phyloP scores from a whole-genome alignment of 768 basidiomycete species.

The Lactarius vividus region DNA sequence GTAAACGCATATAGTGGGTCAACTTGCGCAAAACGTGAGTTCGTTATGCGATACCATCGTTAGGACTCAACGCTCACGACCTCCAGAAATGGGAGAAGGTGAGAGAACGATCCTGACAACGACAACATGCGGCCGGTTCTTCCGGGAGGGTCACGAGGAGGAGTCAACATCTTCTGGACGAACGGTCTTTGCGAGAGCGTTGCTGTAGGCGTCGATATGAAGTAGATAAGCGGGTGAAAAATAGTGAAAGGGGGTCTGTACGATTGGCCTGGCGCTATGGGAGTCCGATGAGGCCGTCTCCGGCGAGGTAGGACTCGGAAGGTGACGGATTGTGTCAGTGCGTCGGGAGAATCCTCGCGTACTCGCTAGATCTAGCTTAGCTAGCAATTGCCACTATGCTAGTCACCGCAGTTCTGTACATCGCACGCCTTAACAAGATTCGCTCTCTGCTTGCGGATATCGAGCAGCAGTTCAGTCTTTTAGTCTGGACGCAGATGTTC shows the following conservation, averaged over 20 bases:
- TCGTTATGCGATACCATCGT: neutral
- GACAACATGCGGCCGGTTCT: conserved; percentile 74
- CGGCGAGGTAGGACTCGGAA: neutral
- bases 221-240: conserved; percentile 75
- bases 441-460: no score
- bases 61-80: conserved; percentile 52
- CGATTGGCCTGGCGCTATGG: conserved; percentile 53
- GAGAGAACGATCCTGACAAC: conserved; percentile 72
- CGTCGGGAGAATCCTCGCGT: no score
- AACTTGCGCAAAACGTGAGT: conserved; percentile 43
- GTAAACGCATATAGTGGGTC: conserved; percentile 89
- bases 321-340: neutral
- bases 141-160: conserved; percentile 57
- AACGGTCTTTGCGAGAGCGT: conserved; percentile 56
- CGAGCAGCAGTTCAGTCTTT: no score
- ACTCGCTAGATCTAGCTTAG: no score
- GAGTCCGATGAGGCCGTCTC: conserved; percentile 33
- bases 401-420: no score
- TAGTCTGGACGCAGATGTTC: no score
- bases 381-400: no score
- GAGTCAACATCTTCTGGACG: conserved; percentile 61
- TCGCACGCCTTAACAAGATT: no score
- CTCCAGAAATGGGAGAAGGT: conserved; percentile 75
- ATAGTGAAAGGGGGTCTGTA: conserved; percentile 88
- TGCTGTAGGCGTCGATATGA: conserved; percentile 83